A percentile compares a stretch with the other conserved stretches of the same genome.
Conservation (phyloP, 129 eudicot genomes). For the Arctium minus region DNA sequence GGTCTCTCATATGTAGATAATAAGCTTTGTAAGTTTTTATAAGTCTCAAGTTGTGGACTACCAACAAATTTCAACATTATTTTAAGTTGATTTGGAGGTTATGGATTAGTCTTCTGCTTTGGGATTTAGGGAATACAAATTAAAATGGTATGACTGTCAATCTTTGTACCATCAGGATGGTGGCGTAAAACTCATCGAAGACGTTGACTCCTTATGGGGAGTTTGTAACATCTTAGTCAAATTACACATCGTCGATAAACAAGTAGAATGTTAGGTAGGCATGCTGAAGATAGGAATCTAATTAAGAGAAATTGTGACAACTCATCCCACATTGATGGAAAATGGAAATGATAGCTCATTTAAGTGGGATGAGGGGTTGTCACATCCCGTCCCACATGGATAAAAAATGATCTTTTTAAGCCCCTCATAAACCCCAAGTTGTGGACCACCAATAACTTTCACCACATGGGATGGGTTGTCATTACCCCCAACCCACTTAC, state of each 20-base stretch:
- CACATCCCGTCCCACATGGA: not conserved
- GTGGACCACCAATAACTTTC: not conserved
- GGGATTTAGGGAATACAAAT: not conserved
- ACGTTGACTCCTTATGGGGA: not conserved
- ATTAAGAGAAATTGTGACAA: not conserved
- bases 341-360: no score
- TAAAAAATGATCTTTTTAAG: not conserved
- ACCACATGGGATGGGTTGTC: not conserved
- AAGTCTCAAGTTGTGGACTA: no score
- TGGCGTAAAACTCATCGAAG: not conserved
- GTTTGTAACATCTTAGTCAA: not conserved
- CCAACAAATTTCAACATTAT: no score
- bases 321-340: not conserved
- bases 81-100: not conserved
- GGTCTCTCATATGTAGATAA: no score
- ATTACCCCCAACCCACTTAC: not conserved
- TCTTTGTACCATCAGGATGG: not conserved
- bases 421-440: not conserved
- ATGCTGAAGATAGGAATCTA: not conserved
- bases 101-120: not conserved
- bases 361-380: not conserved
- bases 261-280: not conserved
- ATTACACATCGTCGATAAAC: not conserved
- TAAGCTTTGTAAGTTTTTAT: no score
- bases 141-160: not conserved